These are phyloP conservation scores for Eucalyptus albens DNA, from an alignment of 345 rosid genomes.

Conservation along the genomic window DNA sequence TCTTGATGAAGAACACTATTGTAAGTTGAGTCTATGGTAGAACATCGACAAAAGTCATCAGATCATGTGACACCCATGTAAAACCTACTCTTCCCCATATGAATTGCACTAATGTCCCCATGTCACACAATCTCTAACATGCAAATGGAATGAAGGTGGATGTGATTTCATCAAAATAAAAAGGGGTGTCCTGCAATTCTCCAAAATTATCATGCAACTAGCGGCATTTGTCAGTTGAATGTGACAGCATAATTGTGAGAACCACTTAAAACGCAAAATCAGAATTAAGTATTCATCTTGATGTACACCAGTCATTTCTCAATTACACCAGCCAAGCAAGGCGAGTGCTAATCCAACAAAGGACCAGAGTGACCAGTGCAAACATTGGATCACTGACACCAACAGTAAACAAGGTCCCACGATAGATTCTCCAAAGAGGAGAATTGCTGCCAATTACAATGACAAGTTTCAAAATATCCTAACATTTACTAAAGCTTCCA, in stretches of 20 bases:
- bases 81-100: neutral
- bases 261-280: neutral
- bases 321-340: neutral
- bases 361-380: neutral
- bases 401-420: neutral
- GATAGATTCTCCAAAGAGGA: neutral
- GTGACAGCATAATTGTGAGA: neutral
- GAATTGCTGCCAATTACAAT: neutral
- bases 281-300: neutral
- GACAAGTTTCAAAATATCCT: neutral
- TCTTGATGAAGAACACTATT: neutral
- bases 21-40: neutral
- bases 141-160: neutral
- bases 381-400: neutral
- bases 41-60: neutral
- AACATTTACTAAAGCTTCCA: neutral
- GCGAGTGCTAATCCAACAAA: neutral
- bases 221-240: neutral
- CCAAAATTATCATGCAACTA: neutral
- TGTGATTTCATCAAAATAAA: neutral
- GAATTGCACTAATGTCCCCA: neutral
- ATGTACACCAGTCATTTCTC: neutral
- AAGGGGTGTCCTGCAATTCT: neutral
- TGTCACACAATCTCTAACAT: neutral
- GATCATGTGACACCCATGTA: neutral